Base-by-base conservation (phyloP, 192 early-diverging fungal genomes). In the Dissophora globulifera region DNA sequence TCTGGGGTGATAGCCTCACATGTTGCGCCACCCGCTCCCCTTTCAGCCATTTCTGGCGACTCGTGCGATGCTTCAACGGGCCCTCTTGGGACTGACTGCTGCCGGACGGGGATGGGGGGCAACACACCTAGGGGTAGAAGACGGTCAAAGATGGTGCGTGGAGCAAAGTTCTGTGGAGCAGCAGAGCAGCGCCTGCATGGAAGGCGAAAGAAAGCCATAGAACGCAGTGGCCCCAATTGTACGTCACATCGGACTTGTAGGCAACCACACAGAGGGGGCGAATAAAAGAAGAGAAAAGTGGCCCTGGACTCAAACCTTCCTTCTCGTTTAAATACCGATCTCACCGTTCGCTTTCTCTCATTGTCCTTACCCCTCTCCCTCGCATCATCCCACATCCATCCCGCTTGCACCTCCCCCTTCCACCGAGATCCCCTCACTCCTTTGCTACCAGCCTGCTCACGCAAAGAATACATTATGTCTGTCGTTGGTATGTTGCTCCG, bases 401-500 rank as follows among this genome's bases (percentile, higher is more conserved):
- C 22, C 46, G 0, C 46, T 47, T 47, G 46, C 46, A 47, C n/a
- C 25, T 25, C 23, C 6, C 20, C 1, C 9, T 26, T n/a, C 9
- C 19, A 48, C 48, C 33, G 38, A 40, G 15, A 22, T 19, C 20
- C 17, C 19, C n/a, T 29, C 42, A 29, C 58, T 27, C 38, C 42
- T 42, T 41, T 20, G 25, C 49, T 27, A 31, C 46, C n/a, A n/a
- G n/a, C n/a, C n/a, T n/a, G 27, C 43, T 45, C 9, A 45, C 43
- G n/a, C 9, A 45, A 12, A 12, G 10, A 9, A 51, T 53, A 54
- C 56, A 50, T 49, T 43, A 76, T 76, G 72, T 76, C 72, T 41
- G 72, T 76, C 50, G 72, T 76, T 48, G 72, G 72, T 76, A 76
- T 16, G 70, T 76, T 4, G 12, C 25, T 17, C 50, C n/a, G 11